phyloP scores from a whole-genome alignment of 2,329 filamentous ascomycete genomes.

The Chaetothyriales sp. region DNA sequence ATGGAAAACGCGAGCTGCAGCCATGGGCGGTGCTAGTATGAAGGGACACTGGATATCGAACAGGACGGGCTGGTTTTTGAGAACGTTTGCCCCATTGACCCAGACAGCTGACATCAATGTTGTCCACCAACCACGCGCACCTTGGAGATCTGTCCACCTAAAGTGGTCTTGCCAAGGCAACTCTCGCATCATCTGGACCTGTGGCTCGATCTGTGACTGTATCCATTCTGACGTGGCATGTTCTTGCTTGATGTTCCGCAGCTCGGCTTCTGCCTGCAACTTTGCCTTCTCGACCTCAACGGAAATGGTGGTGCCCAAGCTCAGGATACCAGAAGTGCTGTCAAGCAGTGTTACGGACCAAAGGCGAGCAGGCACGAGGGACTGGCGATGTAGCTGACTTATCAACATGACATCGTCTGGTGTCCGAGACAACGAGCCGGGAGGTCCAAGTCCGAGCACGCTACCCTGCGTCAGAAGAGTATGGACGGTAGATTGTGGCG shows the following conservation, averaged over 20 bases:
- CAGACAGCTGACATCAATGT: slow-evolving; percentile 21
- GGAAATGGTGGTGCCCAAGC: slow-evolving; percentile 20
- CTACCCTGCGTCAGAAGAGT: slow-evolving; percentile 19
- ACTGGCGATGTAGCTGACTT: slow-evolving; percentile 13
- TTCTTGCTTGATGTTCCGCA: slow-evolving; percentile 14
- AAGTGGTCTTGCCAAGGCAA: slow-evolving; percentile 15
- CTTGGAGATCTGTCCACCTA: slow-evolving; percentile 20
- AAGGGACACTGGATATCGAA: slow-evolving; percentile 18
- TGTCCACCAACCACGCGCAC: slow-evolving; percentile 23
- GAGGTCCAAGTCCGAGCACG: slow-evolving; percentile 20
- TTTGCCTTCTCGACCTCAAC: slow-evolving; percentile 16
- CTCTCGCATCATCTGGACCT: slow-evolving; percentile 4
- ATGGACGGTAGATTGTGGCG: slow-evolving; percentile 16
- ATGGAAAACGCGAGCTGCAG: slow-evolving; percentile 9
- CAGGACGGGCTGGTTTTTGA: slow-evolving; percentile 22
- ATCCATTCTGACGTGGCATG: slow-evolving; percentile 7
- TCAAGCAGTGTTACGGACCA: slow-evolving; percentile 21
- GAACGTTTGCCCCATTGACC: slow-evolving; percentile 19
- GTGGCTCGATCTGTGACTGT: slow-evolving; percentile 8
- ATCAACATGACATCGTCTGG: slow-evolving; percentile 13
- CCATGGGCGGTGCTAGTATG: slow-evolving; percentile 13
- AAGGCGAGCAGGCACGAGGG: slow-evolving; percentile 14
- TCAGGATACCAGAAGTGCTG: slow-evolving; percentile 19
- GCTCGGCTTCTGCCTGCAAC: slow-evolving; percentile 15
- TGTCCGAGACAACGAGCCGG: slow-evolving; percentile 17